Conservation (phyloP, 441 rosid species). For the Erodium trifolium region DNA sequence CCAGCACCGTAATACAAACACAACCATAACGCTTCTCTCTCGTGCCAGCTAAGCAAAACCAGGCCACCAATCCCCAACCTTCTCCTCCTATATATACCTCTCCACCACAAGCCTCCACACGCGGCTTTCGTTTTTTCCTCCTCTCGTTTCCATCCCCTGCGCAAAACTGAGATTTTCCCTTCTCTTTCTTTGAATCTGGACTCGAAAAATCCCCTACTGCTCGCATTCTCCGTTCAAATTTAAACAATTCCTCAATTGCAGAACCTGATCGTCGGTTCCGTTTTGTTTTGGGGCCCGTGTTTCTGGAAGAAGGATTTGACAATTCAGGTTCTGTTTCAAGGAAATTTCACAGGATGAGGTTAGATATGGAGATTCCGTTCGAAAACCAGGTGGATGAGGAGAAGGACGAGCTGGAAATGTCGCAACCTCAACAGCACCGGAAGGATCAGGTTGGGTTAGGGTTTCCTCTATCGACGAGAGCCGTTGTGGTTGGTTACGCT, state of each 20-base stretch:
- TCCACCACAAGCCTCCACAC: not conserved
- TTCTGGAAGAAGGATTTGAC: no score
- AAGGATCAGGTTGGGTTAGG: slow-evolving; percentile 11
- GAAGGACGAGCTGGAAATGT: slow-evolving; percentile 14
- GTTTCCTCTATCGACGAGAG: slow-evolving; percentile 24
- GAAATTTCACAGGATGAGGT: not conserved
- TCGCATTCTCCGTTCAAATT: no score
- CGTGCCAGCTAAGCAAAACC: not conserved
- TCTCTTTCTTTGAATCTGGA: no score
- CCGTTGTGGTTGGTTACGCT: slow-evolving; percentile 71
- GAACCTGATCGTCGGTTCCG: no score
- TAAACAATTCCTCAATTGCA: no score
- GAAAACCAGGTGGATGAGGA: not conserved
- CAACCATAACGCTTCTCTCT: not conserved
- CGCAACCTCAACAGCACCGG: slow-evolving; percentile 1
- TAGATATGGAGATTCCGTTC: not conserved
- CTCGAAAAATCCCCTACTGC: no score
- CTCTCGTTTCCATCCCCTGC: not conserved
- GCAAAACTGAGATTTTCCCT: not conserved
- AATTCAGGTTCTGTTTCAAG: no score
- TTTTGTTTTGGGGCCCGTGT: no score
- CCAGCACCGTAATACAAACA: not conserved
- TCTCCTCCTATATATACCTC: not conserved
- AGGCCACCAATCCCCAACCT: not conserved
- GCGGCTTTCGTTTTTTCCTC: not conserved